Evolutionary conservation across 192 early-diverging fungal genomes (phyloP).

Genomic region (Diversispora epigaea): DNA sequence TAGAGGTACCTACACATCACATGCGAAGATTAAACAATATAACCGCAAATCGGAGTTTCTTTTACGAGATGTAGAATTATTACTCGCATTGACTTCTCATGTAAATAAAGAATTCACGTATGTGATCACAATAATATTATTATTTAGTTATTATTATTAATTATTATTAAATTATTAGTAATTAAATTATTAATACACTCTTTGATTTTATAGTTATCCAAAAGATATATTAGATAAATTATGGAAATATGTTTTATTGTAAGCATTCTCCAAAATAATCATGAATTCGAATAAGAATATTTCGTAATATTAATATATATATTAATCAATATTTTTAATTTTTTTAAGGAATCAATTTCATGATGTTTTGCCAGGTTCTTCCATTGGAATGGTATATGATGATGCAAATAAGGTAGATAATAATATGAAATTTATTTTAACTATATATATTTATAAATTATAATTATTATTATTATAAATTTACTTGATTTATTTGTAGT

Average conservation of each 20-base stretch:
- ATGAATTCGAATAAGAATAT: background rate
- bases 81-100: constrained; percentile 53
- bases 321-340: background rate
- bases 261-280: constrained; percentile 27
- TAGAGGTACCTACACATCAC: constrained; percentile 96
- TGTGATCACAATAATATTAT: background rate
- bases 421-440: background rate
- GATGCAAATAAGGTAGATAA: constrained; percentile 66
- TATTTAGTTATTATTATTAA: background rate
- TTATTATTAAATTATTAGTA: constrained; percentile 11
- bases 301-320: background rate
- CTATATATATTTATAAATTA: background rate
- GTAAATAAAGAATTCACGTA: constrained; percentile 27
- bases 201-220: constrained; percentile 58
- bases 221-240: constrained; percentile 70
- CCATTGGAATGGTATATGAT: constrained; percentile 87
- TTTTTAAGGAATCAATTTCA: constrained; percentile 87
- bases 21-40: constrained; percentile 78
- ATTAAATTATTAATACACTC: constrained; percentile 8
- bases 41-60: constrained; percentile 87
- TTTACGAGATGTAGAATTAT: constrained; percentile 81
- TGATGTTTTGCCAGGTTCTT: constrained; percentile 91
- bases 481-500: constrained; percentile 20
- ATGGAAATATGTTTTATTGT: constrained; percentile 88
- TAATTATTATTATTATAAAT: constrained; percentile 38